phyloP scores from a whole-genome alignment of 257 asterid genomes.

The Jaltomata sinuosa region DNA sequence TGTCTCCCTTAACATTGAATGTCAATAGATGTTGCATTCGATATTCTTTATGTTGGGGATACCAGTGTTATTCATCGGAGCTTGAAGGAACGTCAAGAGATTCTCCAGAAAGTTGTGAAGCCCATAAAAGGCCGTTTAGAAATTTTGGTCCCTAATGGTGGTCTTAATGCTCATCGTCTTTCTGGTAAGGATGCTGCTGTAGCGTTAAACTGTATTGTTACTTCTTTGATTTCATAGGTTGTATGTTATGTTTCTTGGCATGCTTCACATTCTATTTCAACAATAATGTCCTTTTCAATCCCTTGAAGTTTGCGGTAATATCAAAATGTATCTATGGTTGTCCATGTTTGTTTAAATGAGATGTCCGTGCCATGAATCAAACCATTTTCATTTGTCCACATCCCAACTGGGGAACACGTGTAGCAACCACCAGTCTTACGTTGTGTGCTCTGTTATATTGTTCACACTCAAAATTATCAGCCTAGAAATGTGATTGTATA shows the following conservation, averaged over 20 bases:
- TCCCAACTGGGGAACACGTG: not conserved
- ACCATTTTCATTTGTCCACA: not conserved
- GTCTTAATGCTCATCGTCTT: slow-evolving; percentile 55
- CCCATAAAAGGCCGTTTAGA: slow-evolving; percentile 77
- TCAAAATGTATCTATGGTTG: not conserved
- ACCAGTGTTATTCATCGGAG: slow-evolving; percentile 95
- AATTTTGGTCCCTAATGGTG: slow-evolving; percentile 86
- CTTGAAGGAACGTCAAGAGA: slow-evolving; percentile 80
- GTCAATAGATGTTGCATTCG: slow-evolving; percentile 79
- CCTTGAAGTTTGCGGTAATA: not conserved
- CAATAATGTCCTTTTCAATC: not conserved
- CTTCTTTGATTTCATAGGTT: not conserved
- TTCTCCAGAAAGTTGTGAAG: slow-evolving; percentile 63
- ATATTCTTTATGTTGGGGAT: slow-evolving; percentile 89
- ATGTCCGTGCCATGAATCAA: not conserved
- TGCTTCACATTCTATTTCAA: not conserved
- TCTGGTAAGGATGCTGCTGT: slow-evolving; percentile 40
- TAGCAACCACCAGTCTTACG: not conserved
- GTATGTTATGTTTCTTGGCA: not conserved
- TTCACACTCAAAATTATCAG: not conserved
- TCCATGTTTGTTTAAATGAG: not conserved
- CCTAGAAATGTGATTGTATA: not conserved
- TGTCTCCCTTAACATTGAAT: slow-evolving; percentile 40
- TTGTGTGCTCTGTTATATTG: not conserved
- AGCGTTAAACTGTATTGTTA: too few relatives aligned